These are phyloP conservation scores for Penicillium concentricum DNA, from an alignment of 2,329 filamentous ascomycete species.

Conservation along the genomic window DNA sequence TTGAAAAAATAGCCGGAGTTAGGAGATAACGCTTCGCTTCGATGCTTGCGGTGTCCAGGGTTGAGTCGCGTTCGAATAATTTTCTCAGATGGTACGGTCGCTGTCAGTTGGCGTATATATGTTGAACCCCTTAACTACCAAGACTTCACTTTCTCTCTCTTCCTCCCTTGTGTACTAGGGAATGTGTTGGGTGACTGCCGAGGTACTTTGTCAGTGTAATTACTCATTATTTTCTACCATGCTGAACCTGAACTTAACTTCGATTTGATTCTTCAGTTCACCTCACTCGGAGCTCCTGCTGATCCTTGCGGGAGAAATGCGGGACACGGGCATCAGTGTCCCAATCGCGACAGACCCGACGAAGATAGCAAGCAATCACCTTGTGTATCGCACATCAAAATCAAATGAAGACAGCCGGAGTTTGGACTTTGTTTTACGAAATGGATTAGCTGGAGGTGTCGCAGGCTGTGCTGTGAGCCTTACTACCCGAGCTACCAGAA, in stretches of 20 bases:
- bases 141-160: neutral
- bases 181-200: neutral
- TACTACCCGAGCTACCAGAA: neutral
- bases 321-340: neutral
- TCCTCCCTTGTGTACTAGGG: neutral
- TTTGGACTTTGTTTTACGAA: constrained; percentile 77
- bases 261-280: neutral
- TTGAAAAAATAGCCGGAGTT: no score
- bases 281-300: neutral
- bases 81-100: no score
- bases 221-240: neutral
- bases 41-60: no score
- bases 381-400: neutral
- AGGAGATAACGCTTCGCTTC: no score
- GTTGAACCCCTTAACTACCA: no score
- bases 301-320: neutral
- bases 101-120: no score
- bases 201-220: neutral
- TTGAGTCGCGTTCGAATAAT: no score
- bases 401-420: constrained; percentile 57
- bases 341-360: neutral
- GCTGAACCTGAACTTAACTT: neutral
- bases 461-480: constrained; percentile 80
- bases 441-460: constrained; percentile 79
- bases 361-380: neutral